phyloP scores from a whole-genome alignment of 2,329 filamentous ascomycete genomes.

The Penicillium digitatum region DNA sequence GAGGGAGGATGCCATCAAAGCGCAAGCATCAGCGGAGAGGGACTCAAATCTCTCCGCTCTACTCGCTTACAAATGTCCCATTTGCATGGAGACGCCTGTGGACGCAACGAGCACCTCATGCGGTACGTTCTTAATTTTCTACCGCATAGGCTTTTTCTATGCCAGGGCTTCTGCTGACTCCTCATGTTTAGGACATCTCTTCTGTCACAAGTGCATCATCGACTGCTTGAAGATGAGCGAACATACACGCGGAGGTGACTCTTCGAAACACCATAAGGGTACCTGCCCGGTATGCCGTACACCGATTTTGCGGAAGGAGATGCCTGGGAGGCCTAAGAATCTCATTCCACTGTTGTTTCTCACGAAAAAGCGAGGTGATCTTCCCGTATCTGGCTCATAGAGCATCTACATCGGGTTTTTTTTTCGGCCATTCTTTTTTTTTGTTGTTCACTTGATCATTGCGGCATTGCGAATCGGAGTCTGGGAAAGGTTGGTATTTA shows the following conservation, averaged over 20 bases:
- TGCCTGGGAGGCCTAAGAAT: conserved; percentile 33
- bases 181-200: conserved; percentile 52
- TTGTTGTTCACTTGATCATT: neutral
- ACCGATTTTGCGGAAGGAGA: conserved; percentile 37
- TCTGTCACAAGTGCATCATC: conserved; percentile 61
- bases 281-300: conserved; percentile 47
- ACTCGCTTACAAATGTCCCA: conserved; percentile 55
- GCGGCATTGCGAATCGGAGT: conserved; percentile 7
- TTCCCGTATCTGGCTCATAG: neutral
- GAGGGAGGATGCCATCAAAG: conserved; percentile 14
- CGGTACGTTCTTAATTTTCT: conserved; percentile 44
- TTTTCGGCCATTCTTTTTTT: neutral
- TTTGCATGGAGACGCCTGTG: conserved; percentile 60
- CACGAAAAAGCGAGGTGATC: neutral
- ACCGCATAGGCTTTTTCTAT: neutral
- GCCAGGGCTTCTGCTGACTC: conserved; percentile 9
- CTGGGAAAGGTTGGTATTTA: neutral
- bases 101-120: conserved; percentile 59
- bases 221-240: conserved; percentile 57
- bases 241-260: conserved; percentile 36
- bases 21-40: neutral
- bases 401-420: no score
- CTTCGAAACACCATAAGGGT: conserved; percentile 33
- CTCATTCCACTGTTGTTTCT: conserved; percentile 38
- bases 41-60: conserved; percentile 31